A percentile compares a stretch with the other conserved stretches of the same genome.
Conservation (phyloP, 1,284 basidiomycete genomes). For the Termitomyces sp. region DNA sequence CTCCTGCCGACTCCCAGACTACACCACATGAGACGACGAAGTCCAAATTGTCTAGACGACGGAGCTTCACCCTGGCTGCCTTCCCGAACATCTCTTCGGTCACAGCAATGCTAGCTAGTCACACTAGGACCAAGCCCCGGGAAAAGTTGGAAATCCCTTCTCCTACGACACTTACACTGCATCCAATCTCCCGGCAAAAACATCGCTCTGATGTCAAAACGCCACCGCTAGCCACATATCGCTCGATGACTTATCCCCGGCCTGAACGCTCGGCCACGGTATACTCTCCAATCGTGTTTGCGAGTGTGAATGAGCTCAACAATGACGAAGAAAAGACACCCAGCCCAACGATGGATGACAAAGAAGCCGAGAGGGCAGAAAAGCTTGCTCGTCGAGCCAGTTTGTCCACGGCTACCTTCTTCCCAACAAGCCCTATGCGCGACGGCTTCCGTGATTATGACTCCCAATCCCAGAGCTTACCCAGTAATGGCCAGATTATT, state of each 20-base stretch:
- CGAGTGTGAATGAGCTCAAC: neutral
- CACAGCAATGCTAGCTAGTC: conserved; percentile 1
- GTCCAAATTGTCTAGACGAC: conserved; percentile 1
- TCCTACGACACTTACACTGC: neutral
- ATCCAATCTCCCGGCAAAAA: neutral
- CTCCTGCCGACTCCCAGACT: too few species aligned
- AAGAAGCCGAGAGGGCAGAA: conserved; percentile 1
- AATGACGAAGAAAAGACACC: neutral
- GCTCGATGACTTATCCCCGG: neutral
- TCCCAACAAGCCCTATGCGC: conserved; percentile 4
- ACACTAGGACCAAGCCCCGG: conserved; percentile 10
- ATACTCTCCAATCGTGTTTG: conserved; percentile 11
- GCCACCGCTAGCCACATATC: neutral
- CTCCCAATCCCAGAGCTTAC: neutral
- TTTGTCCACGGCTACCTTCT: conserved; percentile 8
- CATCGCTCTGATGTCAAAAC: neutral
- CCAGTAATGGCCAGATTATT: neutral
- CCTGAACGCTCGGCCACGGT: neutral
- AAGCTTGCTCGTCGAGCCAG: conserved; percentile 13
- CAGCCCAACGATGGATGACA: neutral
- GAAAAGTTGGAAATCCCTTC: neutral
- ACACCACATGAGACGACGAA: conserved; percentile 31
- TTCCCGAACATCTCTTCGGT: conserved; percentile 9
- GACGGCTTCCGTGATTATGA: conserved; percentile 4
- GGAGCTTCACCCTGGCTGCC: conserved; percentile 11